Evolutionary conservation across 306 rosid species (phyloP), one percentile per base, ranked within the genome.

Genomic region (Erythrophleum fordii): DNA sequence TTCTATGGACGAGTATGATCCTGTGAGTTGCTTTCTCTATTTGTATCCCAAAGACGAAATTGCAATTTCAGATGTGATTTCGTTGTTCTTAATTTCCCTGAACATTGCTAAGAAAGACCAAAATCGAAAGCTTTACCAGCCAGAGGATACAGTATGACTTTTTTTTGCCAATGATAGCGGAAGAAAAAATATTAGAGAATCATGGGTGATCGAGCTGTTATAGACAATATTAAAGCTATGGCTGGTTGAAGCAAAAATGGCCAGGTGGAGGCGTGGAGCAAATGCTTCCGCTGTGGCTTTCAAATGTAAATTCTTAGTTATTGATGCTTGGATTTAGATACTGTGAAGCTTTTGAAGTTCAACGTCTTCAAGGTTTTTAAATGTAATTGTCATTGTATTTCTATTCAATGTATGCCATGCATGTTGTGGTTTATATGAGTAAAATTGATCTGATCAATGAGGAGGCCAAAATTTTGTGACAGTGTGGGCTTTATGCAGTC

Each of bases 1-100:
- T 29, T 93, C 99, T 26, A 8, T 91, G 7, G 88, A 93, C 64
- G 83, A 90, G 51, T 95, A 92, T 83, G 90, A 95, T 74, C 83
- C 89, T 49, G 98, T 95, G 69, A 77, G 81, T 68, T 22, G 13
- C 71, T 18, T 39, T 73, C 34, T 44, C 37, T 31, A 20, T 11
- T 60, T 67, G 20, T n/a, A 52, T 55, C 22, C 3, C 28, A 4
- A 8, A 17, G 31, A 28, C 23, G 53, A 8, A 53, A 42, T 73
- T 35, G 16, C 20, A 66, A 20, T 44, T 53, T 44, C 11, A 0
- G 20, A 7, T 42, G 5, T 53, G 58, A 28, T 51, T 58, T 74
- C 39, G 9, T 49, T 51, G 5, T 23, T 66, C 29, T 6, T 78
- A 16, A 48, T 48, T 48, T 12, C 20, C 55, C 6, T 3, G 20